Base-by-base conservation (phyloP, 139 green algal species). In the Auxenochlorella pyrenoidosa region DNA sequence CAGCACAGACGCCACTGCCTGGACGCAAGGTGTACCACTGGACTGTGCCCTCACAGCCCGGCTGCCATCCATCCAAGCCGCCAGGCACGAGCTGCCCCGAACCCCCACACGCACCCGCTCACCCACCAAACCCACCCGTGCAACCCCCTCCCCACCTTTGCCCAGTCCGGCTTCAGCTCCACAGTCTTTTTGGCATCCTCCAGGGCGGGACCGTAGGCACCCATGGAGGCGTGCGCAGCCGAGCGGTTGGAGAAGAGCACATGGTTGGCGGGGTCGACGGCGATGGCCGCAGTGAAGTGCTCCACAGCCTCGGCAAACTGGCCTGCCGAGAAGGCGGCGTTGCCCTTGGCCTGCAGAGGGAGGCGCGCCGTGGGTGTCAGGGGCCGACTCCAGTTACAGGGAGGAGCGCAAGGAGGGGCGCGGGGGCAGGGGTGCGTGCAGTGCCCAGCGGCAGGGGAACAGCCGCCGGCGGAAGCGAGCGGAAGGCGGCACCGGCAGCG, bases 191-290 rank as follows among this genome's bases (percentile, higher is more conserved):
- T 76, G 10, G 96, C 98, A 85, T 99, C 97, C 24, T 89, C 89
- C 51, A 99, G 88, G 0, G 98, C 98, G 0, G 94, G 92, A 8
- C 93, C 68, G 79, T 96, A 99, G 8, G 92, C 43, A n/a, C 95
- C 87, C 28, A 98, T 84, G 86, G 93, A 97, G 0, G 94, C 94
- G 92, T 97, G 93, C 86, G 94, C 90, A 16, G 97, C 98, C 3
- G 95, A 98, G 21, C 97, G 91, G 91, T 99, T 99, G 92, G 92
- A 97, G 93, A 96, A 99, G 5, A 99, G 93, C 13, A 99, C 97
- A 82, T 99, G 97, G 89, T 99, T 99, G 44, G 18, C 89, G 10
- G 94, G 90, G 75, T 97, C 96, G 0, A 98, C 68, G 21, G 91
- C 93, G 24, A 99, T 98, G 3, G 94, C 96, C 43, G 95, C 65